Conservation (phyloP, 495 filamentous ascomycete species). For the Aspergillus indologenus region DNA sequence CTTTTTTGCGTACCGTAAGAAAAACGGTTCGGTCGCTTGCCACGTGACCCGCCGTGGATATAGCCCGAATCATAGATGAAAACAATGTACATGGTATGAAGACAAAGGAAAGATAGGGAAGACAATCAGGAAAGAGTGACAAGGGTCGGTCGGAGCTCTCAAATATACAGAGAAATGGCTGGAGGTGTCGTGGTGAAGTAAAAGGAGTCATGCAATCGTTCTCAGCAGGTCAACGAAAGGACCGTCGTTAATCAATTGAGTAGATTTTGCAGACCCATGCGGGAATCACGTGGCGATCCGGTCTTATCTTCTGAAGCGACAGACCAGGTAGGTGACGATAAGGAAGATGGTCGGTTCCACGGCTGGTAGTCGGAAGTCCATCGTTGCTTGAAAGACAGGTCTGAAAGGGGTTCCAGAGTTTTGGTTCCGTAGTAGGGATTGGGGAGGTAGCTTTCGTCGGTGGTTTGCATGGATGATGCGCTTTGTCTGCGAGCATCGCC, state of each 20-base stretch:
- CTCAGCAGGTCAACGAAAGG: slow-evolving; percentile 2
- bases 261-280: slow-evolving; percentile 42
- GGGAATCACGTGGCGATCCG: slow-evolving; percentile 39
- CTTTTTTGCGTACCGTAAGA: slow-evolving; percentile 15
- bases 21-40: slow-evolving; percentile 17
- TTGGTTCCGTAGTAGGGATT: slow-evolving; percentile 20
- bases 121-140: slow-evolving; percentile 20
- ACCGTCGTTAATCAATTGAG: slow-evolving; percentile 30
- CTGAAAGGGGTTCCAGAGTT: slow-evolving; percentile 31
- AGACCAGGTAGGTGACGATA: slow-evolving; percentile 11
- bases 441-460: slow-evolving; percentile 30
- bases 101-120: slow-evolving; percentile 35
- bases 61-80: neutral
- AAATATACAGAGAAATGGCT: slow-evolving; percentile 34
- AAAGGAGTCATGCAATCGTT: slow-evolving; percentile 27
- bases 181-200: slow-evolving; percentile 15
- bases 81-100: slow-evolving; percentile 40
- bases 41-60: slow-evolving; percentile 23
- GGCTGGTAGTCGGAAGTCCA: slow-evolving; percentile 35
- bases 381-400: slow-evolving; percentile 30
- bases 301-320: slow-evolving; percentile 13
- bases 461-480: slow-evolving; percentile 22
- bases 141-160: slow-evolving; percentile 14
- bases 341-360: slow-evolving; percentile 28
- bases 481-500: slow-evolving; percentile 31